Evolutionary conservation across 768 basidiomycete genomes (phyloP), one percentile per base, ranked within the genome.

Genomic region (Suillus luteus): DNA sequence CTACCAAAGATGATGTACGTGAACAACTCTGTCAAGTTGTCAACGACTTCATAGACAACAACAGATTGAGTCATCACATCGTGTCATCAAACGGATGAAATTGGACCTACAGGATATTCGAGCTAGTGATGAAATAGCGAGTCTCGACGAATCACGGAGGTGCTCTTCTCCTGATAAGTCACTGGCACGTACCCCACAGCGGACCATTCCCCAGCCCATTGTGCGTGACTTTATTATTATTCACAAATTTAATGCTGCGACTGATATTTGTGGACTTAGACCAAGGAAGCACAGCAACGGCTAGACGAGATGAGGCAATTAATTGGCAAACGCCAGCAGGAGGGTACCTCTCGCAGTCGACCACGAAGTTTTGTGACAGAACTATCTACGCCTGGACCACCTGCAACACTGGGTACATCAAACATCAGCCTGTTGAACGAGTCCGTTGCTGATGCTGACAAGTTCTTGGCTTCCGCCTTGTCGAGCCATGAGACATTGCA

Each of bases 221-320:
- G 85, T 88, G 68, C 66, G 76, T 58, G 49, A 55, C 37, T 59
- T 49, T 44, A 51, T 22, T 19, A 17, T 7, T 57, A 61, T 58
- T 55, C 60, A 62, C 48, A 46, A 43, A n/a, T 64, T 54, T 24
- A 12, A 55, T 51, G 22, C 10, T 54, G 31, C 10, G 12, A 24
- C 57, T 62, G 49, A 43, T 65, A 38, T 52, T 70, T 44, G 67
- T 58, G 38, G 19, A 35, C 41, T 60, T 68, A 94, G 92, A 90
- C 85, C 14, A 87, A 77, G 70, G 92, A 87, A 61, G 91, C 92
- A 41, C 87, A 87, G 67, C 87, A 88, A 41, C 86, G 93, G 27
- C 82, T 93, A 80, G 86, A 92, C 68, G 93, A 95, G 73, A 92
- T 95, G 92, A 84, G 87, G 46, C 85, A 84, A 66, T 78, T 92